These are phyloP conservation scores for Claviceps sp. DNA, from an alignment of 2,329 filamentous ascomycete species.

Conservation along the genomic window DNA sequence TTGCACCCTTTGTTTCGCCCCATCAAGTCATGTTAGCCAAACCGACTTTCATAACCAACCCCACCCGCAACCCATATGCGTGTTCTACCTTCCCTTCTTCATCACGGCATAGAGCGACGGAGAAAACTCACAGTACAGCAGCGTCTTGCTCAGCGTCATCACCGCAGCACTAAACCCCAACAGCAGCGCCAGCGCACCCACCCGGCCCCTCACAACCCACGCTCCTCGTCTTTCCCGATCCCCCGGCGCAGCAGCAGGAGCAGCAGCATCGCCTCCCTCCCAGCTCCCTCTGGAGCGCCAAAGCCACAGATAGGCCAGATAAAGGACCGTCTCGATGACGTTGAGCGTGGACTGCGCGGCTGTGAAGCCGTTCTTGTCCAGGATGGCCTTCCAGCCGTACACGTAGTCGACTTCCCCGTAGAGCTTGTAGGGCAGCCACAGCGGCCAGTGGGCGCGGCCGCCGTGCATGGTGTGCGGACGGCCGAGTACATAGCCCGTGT, in stretches of 20 bases:
- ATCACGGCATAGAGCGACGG: neutral
- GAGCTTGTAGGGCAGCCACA: slow-evolving; percentile 67
- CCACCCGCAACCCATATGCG: too few species aligned
- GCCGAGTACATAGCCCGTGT: slow-evolving; percentile 63
- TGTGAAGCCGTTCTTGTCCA: slow-evolving; percentile 59
- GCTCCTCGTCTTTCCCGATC: too few species aligned
- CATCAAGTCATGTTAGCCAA: too few species aligned
- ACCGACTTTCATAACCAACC: too few species aligned
- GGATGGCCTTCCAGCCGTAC: slow-evolving; percentile 64
- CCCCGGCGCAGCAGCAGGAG: too few species aligned
- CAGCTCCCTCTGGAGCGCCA: slow-evolving; percentile 15
- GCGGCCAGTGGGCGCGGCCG: slow-evolving; percentile 54
- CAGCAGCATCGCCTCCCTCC: neutral
- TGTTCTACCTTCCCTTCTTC: neutral
- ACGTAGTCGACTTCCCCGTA: slow-evolving; percentile 71
- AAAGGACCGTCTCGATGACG: slow-evolving; percentile 51
- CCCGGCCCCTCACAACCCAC: slow-evolving; percentile 26
- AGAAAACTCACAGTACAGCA: slow-evolving; percentile 39
- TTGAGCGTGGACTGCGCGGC: slow-evolving; percentile 61
- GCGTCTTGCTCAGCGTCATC: slow-evolving; percentile 51
- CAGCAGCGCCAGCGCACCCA: slow-evolving; percentile 31
- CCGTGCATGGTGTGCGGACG: slow-evolving; percentile 75
- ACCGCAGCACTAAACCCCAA: slow-evolving; percentile 39
- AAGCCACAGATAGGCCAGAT: slow-evolving; percentile 39
- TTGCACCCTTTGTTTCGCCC: slow-evolving; percentile 30